phyloP scores from a whole-genome alignment of 768 basidiomycete species.

The Obba rivulosa region DNA sequence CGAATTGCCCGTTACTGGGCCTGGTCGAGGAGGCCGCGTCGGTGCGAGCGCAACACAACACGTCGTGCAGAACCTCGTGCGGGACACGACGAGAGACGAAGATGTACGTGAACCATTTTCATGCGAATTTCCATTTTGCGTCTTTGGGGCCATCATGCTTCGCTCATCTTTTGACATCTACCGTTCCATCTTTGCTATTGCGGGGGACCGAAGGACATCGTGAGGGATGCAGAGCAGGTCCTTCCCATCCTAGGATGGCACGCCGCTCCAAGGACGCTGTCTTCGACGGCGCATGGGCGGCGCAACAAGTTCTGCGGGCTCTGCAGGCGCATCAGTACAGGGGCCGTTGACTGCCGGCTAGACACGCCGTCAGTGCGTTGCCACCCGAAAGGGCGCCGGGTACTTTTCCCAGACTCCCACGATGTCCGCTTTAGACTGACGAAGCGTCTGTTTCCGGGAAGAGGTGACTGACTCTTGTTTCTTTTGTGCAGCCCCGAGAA shows the following conservation, averaged over 20 bases:
- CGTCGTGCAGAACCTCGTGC: constrained; percentile 90
- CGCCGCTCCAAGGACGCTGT: too few species aligned
- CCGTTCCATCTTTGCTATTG: constrained; percentile 11
- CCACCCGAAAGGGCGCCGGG: constrained; percentile 15
- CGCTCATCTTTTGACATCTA: constrained; percentile 9
- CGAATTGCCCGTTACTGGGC: constrained; percentile 88
- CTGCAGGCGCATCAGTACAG: neutral
- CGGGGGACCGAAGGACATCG: constrained; percentile 1
- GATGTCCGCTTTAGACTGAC: neutral
- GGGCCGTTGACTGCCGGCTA: constrained; percentile 11
- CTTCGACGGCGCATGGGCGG: too few species aligned
- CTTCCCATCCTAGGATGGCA: too few species aligned
- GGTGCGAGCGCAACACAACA: constrained; percentile 97
- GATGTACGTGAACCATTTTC: constrained; percentile 65
- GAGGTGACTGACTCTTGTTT: constrained; percentile 1
- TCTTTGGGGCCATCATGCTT: constrained; percentile 12
- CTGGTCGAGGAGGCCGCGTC: constrained; percentile 89
- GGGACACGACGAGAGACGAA: constrained; percentile 86
- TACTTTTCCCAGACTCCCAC: constrained; percentile 1
- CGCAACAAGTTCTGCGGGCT: too few species aligned
- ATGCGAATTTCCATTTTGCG: neutral
- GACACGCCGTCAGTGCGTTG: constrained; percentile 18
- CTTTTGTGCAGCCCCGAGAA: constrained; percentile 76
- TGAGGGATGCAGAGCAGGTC: neutral
- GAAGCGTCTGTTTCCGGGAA: neutral